Evolutionary conservation across 768 basidiomycete species (phyloP).

Genomic region (Galerina sulciceps): DNA sequence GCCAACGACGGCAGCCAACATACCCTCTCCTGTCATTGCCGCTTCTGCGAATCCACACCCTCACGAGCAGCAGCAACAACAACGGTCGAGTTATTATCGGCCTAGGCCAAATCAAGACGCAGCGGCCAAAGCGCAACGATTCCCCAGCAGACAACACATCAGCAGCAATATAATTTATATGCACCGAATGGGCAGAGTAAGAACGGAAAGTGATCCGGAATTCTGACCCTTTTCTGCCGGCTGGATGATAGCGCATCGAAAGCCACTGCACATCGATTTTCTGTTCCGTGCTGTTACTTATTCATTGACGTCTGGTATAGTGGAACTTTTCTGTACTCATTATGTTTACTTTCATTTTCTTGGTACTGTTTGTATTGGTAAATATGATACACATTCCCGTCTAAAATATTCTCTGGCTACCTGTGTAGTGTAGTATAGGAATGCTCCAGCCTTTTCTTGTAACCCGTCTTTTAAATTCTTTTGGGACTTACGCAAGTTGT

Average conservation of each 20-base stretch:
- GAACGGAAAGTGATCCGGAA: slow-evolving; percentile 24
- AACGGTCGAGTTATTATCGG: slow-evolving; percentile 60
- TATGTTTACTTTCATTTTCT: not conserved
- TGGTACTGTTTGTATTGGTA: slow-evolving; percentile 3
- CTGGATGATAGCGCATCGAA: slow-evolving; percentile 11
- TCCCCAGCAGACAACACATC: slow-evolving; percentile 14
- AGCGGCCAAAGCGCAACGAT: slow-evolving; percentile 15
- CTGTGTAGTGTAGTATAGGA: slow-evolving; percentile 2
- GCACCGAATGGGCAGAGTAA: slow-evolving; percentile 26
- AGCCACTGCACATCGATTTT: slow-evolving; percentile 1
- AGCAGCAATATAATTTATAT: slow-evolving; percentile 25
- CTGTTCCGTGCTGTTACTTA: not conserved
- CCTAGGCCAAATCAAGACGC: slow-evolving; percentile 27
- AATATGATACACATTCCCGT: not conserved
- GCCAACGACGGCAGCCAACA: slow-evolving; percentile 70
- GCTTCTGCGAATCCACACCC: slow-evolving; percentile 33
- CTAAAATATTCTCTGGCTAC: not conserved
- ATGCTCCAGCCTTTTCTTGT: slow-evolving; percentile 12
- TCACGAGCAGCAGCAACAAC: slow-evolving; percentile 51
- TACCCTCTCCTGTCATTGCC: slow-evolving; percentile 58
- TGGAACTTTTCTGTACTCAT: not conserved
- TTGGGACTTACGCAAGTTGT: not conserved
- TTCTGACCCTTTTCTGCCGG: not conserved
- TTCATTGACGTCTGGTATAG: not conserved
- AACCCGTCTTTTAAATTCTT: not conserved